Evolutionary conservation across 169 alveolate genomes (phyloP), one percentile per base, ranked within the genome.

Genomic region (Cryptosporidium meleagridis): DNA sequence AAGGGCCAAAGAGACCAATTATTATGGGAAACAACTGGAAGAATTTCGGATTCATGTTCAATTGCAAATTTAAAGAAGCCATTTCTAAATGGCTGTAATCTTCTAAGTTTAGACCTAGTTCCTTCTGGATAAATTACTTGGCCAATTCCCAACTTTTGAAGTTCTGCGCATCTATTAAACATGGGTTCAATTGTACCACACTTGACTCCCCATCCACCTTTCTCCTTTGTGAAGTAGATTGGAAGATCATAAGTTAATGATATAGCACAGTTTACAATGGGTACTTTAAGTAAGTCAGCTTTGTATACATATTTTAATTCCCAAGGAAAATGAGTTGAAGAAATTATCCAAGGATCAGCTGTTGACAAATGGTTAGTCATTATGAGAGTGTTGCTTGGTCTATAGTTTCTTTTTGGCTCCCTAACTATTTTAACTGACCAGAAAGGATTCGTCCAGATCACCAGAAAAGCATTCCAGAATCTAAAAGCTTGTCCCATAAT

Each of bases 21-120:
- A 37, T 91, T 93, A 71, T 94, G 95, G 48, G 91, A 39, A 35
- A 92, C 96, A 59, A 95, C 92, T 45, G 98, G 98, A 59, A 95
- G 87, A 39, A 95, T 94, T 75, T 93, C 95, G 71, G 84, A 70
- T 55, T 92, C 95, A 53, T 95, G 86, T 45, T 95, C 97, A n/a
- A 93, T 84, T 35, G 98, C 96, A 87, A 95, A 93, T 69, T 94
- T 85, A 93, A 95, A 95, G 92, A 95, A 95, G 29, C 98, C 98
- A 80, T 95, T 91, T 86, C 91, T 95, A 91, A 95, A 95, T 35
- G 94, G 94, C 80, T 94, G 96, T 29, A 95, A 93, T 31, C 92
- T 75, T n/a, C 98, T 96, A 53, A 75, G 91, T 84, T 71, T 73
- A 55, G 95, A 89, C 45, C 98, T 91, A 29, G 97, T 95, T 26